These are phyloP conservation scores for Chaetothyriales sp. DNA, from an alignment of 2,329 filamentous ascomycete genomes.

Conservation along the genomic window DNA sequence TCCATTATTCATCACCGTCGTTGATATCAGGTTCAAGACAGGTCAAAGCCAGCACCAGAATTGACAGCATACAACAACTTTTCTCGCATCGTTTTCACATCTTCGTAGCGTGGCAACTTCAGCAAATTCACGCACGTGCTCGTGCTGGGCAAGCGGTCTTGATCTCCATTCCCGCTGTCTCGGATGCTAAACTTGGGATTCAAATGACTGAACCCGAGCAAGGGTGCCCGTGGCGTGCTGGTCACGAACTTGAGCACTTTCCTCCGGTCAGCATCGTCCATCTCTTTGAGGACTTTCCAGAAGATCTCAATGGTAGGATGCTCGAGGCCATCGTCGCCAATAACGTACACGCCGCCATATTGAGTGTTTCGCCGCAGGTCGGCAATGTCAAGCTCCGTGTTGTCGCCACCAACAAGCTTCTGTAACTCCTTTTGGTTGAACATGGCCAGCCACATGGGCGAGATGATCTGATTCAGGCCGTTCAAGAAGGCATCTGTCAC, in stretches of 20 bases:
- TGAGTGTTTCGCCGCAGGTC: conserved; percentile 71
- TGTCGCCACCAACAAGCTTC: conserved; percentile 79
- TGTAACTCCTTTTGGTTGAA: conserved; percentile 95
- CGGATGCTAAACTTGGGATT: conserved; percentile 79
- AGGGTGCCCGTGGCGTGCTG: conserved; percentile 73
- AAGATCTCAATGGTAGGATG: conserved; percentile 77
- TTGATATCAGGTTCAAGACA: conserved; percentile 24
- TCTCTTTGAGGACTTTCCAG: conserved; percentile 70
- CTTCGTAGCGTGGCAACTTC: conserved; percentile 72
- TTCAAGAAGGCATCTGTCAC: conserved; percentile 79
- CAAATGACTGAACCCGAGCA: conserved; percentile 76
- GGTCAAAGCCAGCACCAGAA: conserved; percentile 81
- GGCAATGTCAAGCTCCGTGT: conserved; percentile 67
- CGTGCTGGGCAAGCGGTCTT: conserved; percentile 70
- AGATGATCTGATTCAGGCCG: conserved; percentile 74
- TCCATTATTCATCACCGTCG: not conserved
- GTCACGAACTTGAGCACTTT: conserved; percentile 94
- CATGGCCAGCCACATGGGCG: conserved; percentile 89
- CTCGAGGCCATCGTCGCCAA: conserved; percentile 77
- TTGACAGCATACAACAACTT: conserved; percentile 84
- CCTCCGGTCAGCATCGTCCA: conserved; percentile 62
- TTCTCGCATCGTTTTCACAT: conserved; percentile 48
- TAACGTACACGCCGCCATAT: conserved; percentile 74
- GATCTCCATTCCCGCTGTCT: conserved; percentile 56
- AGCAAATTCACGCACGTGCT: conserved; percentile 93